Evolutionary conservation across 768 basidiomycete genomes (phyloP), one percentile per base, ranked within the genome.

Genomic region (Trametes punicea): DNA sequence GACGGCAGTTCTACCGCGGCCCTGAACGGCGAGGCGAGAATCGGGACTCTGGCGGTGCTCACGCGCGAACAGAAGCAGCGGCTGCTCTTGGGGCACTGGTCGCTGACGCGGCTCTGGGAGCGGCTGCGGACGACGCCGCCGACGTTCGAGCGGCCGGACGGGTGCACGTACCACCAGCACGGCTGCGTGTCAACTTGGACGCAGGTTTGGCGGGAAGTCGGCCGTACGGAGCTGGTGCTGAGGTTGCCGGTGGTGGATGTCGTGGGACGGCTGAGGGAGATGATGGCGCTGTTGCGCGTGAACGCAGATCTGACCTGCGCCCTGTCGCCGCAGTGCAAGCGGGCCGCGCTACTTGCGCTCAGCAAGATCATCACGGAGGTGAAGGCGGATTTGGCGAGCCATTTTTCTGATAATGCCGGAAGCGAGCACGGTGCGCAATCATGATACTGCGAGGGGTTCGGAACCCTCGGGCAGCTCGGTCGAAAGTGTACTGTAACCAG

Each of bases 121-220:
- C 63, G 60, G 13, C 63, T 73, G n/a, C 68, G 67, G 11, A 13
- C 38, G 29, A 56, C 30, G 23, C 55, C 55, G 11, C 77, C 73
- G 10, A 44, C 59, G 25, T 73, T 76, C 58, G 52, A 57, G 49
- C 61, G 60, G 15, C 60, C 65, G 10, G 63, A 65, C 13, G 63
- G 59, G n/a, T 78, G 77, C 64, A 61, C 58, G 44, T 67, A 67
- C 50, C 76, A 77, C 63, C 55, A 55, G 39, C 69, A 66, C 42
- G 65, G 65, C 9, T 79, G 77, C 57, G 31, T 70, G n/a, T 53
- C 62, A 29, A 73, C 69, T 30, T 79, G 76, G 76, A 60, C 54
- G 50, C 55, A 65, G 48, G 63, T 70, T 40, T 77, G 75, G 74
- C 41, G 49, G 10, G 64, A 68, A 16, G 71, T 66, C 16, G 62